Evolutionary conservation across 805 yeast genomes (phyloP).

Genomic region (Millerago galiae): DNA sequence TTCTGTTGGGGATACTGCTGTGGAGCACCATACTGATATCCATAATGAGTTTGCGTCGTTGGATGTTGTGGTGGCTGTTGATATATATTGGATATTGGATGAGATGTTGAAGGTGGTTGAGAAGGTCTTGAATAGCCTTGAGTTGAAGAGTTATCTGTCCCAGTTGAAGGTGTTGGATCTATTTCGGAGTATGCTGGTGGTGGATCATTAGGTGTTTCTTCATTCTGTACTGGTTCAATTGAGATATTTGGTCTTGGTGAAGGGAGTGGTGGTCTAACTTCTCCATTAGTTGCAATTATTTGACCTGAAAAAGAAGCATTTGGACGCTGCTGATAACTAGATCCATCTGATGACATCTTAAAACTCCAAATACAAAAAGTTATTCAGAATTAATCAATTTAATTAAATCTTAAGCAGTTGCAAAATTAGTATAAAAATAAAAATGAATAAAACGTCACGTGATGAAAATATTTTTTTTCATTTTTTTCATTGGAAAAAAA

Average conservation of each 20-base stretch:
- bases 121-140: not conserved
- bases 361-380: not conserved
- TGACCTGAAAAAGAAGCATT: not conserved
- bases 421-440: too few species aligned
- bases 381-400: too few species aligned
- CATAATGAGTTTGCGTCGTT: not conserved
- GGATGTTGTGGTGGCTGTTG: not conserved
- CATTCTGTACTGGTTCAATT: constrained; percentile 6
- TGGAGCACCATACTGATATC: too few species aligned
- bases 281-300: not conserved
- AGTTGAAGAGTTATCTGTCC: not conserved
- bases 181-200: constrained; percentile 34
- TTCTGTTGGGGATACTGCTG: too few species aligned
- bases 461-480: too few species aligned
- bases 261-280: not conserved
- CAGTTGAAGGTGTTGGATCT: constrained; percentile 13
- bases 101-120: not conserved
- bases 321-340: not conserved
- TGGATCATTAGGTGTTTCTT: constrained; percentile 18
- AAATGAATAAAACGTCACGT: too few species aligned
- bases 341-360: not conserved
- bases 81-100: not conserved
- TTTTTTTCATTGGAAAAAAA: not conserved
- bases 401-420: too few species aligned
- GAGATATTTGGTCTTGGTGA: not conserved